Percentiles rank a stretch among this genome's conserved stretches.
phyloP scores from a whole-genome alignment of 805 yeast genomes.

The Metschnikowia aberdeeniae region DNA sequence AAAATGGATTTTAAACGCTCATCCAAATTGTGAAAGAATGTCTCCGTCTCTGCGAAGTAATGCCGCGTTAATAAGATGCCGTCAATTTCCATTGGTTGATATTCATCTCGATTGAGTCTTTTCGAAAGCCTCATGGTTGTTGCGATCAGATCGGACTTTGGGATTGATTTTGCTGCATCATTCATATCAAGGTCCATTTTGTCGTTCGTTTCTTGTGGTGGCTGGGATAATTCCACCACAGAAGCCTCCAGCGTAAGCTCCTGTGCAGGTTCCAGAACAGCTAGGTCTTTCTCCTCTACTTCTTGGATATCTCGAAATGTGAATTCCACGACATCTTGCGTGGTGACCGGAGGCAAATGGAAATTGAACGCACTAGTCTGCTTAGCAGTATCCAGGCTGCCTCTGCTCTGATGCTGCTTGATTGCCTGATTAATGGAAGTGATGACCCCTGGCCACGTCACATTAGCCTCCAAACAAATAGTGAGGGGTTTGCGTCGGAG shows the following conservation, averaged over 20 bases:
- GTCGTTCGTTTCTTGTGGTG: background rate
- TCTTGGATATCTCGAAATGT: conserved; percentile 10
- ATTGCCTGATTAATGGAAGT: conserved; percentile 33
- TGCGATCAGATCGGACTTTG: background rate
- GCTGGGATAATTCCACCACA: background rate
- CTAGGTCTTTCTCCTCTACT: background rate
- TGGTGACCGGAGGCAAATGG: conserved; percentile 46
- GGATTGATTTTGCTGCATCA: background rate
- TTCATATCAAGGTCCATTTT: background rate
- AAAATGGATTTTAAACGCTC: conserved; percentile 8
- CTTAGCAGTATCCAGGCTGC: conserved; percentile 34
- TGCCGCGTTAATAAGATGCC: conserved; percentile 21
- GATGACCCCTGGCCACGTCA: conserved; percentile 27
- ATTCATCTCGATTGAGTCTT: conserved; percentile 27
- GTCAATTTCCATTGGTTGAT: conserved; percentile 17
- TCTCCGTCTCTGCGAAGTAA: conserved; percentile 26
- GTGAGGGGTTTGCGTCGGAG: conserved; percentile 7
- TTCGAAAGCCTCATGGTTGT: conserved; percentile 28
- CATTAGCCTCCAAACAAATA: conserved; percentile 5
- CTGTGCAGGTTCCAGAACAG: background rate
- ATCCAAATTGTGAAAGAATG: conserved; percentile 23
- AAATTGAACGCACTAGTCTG: conserved; percentile 48
- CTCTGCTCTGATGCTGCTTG: conserved; percentile 28
- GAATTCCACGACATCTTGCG: conserved; percentile 44
- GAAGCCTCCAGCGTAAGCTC: background rate